Percentiles rank a stretch among this genome's conserved stretches.
phyloP scores from a whole-genome alignment of 2,329 filamentous ascomycete species.

The Phoma herbarum region DNA sequence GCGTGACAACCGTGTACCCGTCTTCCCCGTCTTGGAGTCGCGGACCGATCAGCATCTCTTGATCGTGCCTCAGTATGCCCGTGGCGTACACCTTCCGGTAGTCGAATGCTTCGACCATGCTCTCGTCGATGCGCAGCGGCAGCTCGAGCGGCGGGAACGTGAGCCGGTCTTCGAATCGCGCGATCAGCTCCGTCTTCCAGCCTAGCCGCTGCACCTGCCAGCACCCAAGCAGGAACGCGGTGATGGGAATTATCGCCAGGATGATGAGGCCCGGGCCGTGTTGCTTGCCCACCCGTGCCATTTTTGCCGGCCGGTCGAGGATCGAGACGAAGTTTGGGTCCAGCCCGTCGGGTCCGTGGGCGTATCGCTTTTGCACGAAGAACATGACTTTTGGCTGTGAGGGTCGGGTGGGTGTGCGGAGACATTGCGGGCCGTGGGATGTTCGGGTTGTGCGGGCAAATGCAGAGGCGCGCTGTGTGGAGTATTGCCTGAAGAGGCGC shows the following conservation, averaged over 20 bases:
- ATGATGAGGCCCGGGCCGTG: slow-evolving; percentile 85
- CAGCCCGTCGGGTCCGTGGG: slow-evolving; percentile 61
- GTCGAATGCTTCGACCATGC: slow-evolving; percentile 88
- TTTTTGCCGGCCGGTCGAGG: slow-evolving; percentile 82
- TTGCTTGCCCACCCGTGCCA: slow-evolving; percentile 76
- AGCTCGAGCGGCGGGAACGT: slow-evolving; percentile 85
- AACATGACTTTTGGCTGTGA: slow-evolving; percentile 29
- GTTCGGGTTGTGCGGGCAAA: slow-evolving; percentile 20
- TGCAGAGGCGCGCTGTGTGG: slow-evolving; percentile 22
- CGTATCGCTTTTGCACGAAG: slow-evolving; percentile 27
- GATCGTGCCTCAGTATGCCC: slow-evolving; percentile 81
- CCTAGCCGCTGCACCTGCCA: slow-evolving; percentile 95
- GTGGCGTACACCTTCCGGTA: slow-evolving; percentile 82
- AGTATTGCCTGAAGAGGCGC: slow-evolving; percentile 43
- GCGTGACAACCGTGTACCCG: slow-evolving; percentile 91
- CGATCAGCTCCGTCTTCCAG: slow-evolving; percentile 94
- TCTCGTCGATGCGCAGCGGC: slow-evolving; percentile 81
- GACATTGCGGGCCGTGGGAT: slow-evolving; percentile 45
- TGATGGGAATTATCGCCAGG: slow-evolving; percentile 87
- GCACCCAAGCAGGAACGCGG: slow-evolving; percentile 86
- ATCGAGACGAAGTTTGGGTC: slow-evolving; percentile 84
- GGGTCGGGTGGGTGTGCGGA: slow-evolving; percentile 39
- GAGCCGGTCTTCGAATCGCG: slow-evolving; percentile 90
- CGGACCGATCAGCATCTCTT: slow-evolving; percentile 96
- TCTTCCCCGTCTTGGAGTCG: slow-evolving; percentile 88